Conservation (phyloP, 2,329 filamentous ascomycete species). For the Emergomyces africanus region DNA sequence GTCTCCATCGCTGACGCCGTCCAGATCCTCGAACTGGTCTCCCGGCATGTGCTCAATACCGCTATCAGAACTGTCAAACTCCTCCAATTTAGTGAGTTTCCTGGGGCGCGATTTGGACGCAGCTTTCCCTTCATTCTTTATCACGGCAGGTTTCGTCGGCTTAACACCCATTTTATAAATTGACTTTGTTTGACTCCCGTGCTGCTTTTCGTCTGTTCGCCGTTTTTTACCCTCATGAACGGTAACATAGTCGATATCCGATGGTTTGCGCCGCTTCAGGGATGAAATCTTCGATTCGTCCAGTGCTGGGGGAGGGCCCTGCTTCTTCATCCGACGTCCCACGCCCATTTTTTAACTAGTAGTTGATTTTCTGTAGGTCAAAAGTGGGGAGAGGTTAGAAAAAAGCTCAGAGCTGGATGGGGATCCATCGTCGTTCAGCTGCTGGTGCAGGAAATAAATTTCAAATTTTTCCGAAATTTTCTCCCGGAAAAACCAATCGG, state of each 20-base stretch:
- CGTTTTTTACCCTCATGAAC: conserved; percentile 9
- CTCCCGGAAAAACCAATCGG: neutral
- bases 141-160: conserved; percentile 24
- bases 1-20: conserved; percentile 26
- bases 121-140: conserved; percentile 18
- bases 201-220: conserved; percentile 5
- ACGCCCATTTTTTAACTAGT: conserved; percentile 61
- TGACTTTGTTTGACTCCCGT: conserved; percentile 40
- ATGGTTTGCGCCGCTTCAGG: conserved; percentile 71
- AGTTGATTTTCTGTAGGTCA: conserved; percentile 11
- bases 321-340: conserved; percentile 89
- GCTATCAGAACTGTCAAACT: conserved; percentile 23
- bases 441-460: neutral
- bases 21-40: conserved; percentile 36
- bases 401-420: neutral
- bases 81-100: conserved; percentile 26
- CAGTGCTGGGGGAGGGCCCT: conserved; percentile 71
- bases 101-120: conserved; percentile 11
- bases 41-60: conserved; percentile 29
- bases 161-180: conserved; percentile 17
- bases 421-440: neutral
- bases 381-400: neutral
- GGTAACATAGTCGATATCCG: conserved; percentile 46
- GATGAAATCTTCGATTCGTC: conserved; percentile 53
- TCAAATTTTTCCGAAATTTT: neutral